phyloP scores from a whole-genome alignment of 257 asterid species.

The Capsicum baccatum region DNA sequence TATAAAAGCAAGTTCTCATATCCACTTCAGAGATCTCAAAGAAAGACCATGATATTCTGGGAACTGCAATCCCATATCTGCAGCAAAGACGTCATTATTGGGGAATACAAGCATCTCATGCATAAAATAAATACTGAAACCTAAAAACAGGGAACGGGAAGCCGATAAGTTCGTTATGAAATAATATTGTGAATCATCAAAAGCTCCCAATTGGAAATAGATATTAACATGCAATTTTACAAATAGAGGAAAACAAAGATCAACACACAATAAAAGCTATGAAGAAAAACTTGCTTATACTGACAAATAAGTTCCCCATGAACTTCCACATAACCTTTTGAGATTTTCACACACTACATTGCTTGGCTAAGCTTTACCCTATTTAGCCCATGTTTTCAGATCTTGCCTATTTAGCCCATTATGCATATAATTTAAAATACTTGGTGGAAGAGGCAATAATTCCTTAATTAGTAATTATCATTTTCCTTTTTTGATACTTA shows the following conservation, averaged over 20 bases:
- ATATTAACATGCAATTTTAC: background rate
- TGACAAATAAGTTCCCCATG: background rate
- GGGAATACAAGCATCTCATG: slow-evolving; percentile 16
- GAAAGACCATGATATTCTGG: slow-evolving; percentile 66
- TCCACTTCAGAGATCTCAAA: slow-evolving; percentile 85
- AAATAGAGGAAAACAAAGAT: background rate
- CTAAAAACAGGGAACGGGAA: background rate
- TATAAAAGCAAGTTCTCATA: slow-evolving; percentile 57
- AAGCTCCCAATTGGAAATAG: background rate
- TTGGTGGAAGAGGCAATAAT: background rate
- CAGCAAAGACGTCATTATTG: slow-evolving; percentile 27
- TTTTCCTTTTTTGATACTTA: background rate
- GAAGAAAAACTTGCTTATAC: background rate
- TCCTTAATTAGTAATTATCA: background rate
- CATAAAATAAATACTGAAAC: slow-evolving; percentile 12
- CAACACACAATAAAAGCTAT: background rate
- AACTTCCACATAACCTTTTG: slow-evolving; percentile 5
- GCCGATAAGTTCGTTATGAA: slow-evolving; percentile 13
- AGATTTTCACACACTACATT: background rate
- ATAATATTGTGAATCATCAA: background rate
- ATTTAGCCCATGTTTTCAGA: background rate
- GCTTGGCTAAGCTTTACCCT: slow-evolving; percentile 3
- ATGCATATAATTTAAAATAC: background rate
- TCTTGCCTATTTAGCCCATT: background rate
- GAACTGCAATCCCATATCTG: slow-evolving; percentile 64